phyloP scores from a whole-genome alignment of 176 grass and related monocot species.

The Pharus latifolius region DNA sequence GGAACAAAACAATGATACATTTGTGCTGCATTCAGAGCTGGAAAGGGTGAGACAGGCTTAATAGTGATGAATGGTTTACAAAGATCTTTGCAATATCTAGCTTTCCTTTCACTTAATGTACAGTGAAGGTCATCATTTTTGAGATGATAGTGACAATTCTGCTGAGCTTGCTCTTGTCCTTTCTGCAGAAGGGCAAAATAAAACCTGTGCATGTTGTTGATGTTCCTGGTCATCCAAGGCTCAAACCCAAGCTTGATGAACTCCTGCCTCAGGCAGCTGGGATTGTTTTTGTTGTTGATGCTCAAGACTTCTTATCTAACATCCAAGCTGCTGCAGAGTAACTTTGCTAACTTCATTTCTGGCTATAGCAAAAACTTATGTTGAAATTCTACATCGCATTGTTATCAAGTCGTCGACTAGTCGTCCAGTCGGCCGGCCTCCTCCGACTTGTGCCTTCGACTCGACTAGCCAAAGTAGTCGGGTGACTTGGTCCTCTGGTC shows the following conservation, averaged over 20 bases:
- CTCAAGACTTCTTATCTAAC: conserved; percentile 81
- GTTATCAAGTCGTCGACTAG: no score
- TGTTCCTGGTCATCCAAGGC: conserved; percentile 93
- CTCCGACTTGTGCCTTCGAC: no score
- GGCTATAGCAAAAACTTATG: background rate
- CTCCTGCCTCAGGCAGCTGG: conserved; percentile 67
- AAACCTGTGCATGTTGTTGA: conserved; percentile 88
- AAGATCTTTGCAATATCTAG: background rate
- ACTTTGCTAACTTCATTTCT: conserved; percentile 8
- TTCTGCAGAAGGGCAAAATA: conserved; percentile 55
- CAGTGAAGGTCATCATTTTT: background rate
- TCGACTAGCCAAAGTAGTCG: no score
- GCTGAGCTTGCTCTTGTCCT: background rate
- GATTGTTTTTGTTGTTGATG: conserved; percentile 74
- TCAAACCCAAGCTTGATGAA: conserved; percentile 87
- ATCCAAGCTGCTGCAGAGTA: conserved; percentile 86
- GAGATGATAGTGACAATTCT: background rate
- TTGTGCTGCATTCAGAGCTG: conserved; percentile 71
- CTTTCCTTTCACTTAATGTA: background rate
- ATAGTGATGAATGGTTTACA: background rate
- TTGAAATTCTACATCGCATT: no score
- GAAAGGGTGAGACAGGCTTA: conserved; percentile 41
- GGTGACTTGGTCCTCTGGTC: no score
- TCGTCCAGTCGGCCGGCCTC: no score
- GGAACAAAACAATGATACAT: conserved; percentile 81